These are phyloP conservation scores for Saccharomycopsis fibuligera DNA, from an alignment of 805 yeast genomes.

Conservation along the genomic window DNA sequence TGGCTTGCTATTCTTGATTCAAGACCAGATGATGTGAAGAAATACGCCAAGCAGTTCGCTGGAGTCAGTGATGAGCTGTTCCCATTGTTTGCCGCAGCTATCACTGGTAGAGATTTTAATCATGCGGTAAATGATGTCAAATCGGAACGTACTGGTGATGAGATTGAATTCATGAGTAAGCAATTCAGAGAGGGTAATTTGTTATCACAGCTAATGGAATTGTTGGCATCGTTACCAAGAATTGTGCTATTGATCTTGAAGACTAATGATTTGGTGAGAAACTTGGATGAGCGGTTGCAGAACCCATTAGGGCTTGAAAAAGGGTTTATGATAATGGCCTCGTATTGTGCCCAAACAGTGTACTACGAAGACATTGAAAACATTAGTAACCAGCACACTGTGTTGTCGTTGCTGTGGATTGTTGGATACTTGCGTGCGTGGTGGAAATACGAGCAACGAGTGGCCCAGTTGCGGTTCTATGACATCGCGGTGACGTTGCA, in stretches of 20 bases:
- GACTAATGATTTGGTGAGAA: slow-evolving; percentile 89
- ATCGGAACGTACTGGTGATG: slow-evolving; percentile 49
- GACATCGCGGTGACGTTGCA: slow-evolving; percentile 25
- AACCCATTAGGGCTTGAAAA: slow-evolving; percentile 84
- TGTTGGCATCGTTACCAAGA: slow-evolving; percentile 75
- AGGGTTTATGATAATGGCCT: slow-evolving; percentile 82
- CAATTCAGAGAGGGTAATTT: slow-evolving; percentile 58
- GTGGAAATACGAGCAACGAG: slow-evolving; percentile 30
- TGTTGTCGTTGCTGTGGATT: slow-evolving; percentile 6
- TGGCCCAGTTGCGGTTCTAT: slow-evolving; percentile 29
- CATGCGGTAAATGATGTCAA: slow-evolving; percentile 61
- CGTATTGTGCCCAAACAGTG: slow-evolving; percentile 79
- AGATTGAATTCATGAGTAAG: slow-evolving; percentile 59
- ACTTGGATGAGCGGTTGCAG: slow-evolving; percentile 74
- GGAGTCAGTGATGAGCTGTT: slow-evolving; percentile 72
- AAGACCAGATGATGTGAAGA: slow-evolving; percentile 57
- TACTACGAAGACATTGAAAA: slow-evolving; percentile 57
- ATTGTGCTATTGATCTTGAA: slow-evolving; percentile 81
- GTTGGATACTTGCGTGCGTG: slow-evolving; percentile 27
- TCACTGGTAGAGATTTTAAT: slow-evolving; percentile 87
- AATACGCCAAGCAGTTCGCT: slow-evolving; percentile 74
- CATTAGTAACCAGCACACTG: slow-evolving; percentile 19
- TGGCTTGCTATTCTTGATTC: slow-evolving; percentile 85
- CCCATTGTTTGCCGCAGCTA: slow-evolving; percentile 83
- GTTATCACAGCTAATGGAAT: slow-evolving; percentile 68